Base-by-base conservation (phyloP, 441 rosid species). In the Erodium chrysanthum region DNA sequence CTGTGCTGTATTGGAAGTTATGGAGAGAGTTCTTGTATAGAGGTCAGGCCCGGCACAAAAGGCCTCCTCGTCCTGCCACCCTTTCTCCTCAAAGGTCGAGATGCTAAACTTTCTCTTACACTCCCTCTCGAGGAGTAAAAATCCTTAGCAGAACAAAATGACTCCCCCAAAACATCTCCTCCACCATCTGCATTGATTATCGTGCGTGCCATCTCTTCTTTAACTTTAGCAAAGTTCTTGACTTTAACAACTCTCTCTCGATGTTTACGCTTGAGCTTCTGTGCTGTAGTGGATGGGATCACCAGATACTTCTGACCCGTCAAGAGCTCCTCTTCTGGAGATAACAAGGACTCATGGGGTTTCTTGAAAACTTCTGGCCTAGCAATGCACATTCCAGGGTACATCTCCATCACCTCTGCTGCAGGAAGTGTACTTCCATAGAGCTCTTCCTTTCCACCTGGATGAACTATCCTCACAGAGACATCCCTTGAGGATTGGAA, bases 11-110 rank as follows among this genome's bases (percentile, higher is more conserved):
- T 7, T 12, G 56, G 27, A 5, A 7, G 64, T 79, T 80, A 82
- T 62, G 85, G 85, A 67, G 89, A 88, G 23, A 84, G 54, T 76
- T 88, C 90, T 73, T 82, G 80, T 21, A 85, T 67, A 56, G 87
- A 85, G 15, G 80, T 74, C 71, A 88, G 70, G 73, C 79, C 76
- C 0, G 93, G 85, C 54, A 79, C 82, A 50, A 85, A 84, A 64
- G 83, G 80, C 76, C 80, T 81, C 84, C 76, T 87, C 40, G 52
- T 20, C 70, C 67, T 80, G 21, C 52, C 27, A 18, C 66, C 65
- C 70, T 65, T 77, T 66, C 31, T 80, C 64, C 21, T 73, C 10
- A 44, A 56, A 63, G 58, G 44, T 18, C 14, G 66, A 8, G 67
- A 68, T 4, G 80, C 1, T 64, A 6, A 27, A 66, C 23, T 54